Base-by-base conservation (phyloP, 306 rosid genomes). In the Clitoria ternatea region DNA sequence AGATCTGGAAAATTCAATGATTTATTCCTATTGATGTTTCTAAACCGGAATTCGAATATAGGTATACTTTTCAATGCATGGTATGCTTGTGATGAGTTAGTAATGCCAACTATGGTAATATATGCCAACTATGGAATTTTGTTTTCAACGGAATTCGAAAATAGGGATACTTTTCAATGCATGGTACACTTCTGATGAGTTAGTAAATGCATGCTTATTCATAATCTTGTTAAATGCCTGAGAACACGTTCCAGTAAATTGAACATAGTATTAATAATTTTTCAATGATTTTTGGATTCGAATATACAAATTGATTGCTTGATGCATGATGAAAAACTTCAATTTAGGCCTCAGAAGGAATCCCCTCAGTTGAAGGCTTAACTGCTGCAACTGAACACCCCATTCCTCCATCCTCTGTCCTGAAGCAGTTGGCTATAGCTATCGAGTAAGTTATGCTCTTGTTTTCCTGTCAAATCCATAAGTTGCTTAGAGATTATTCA, bases 341-440 rank as follows among this genome's bases (percentile, higher is more conserved):
- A 7, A 73, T 66, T 30, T 71, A 95, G 99, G 84, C 52, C 70
- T 80, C 81, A 29, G 96, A 95, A 68, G 57, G 54, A 71, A 74
- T 87, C 77, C 87, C 92, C 22, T 63, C 84, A 0, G 87, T 86
- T 65, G 97, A 95, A 80, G 72, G 87, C 73, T 85, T 91, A 70
- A 77, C 47, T 73, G 82, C 77, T 43, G 85, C 73, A 19, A 69
- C 75, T 47, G 45, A 69, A 69, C 79, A 81, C 69, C 72, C 64
- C 61, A 82, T 91, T 79, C 97, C 97, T 69, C 82, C 92, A 19
- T 66, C 85, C 3, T 70, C 87, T 77, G 92, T 81, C 62, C 60
- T 95, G 35, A 91, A 85, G 82, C 99, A 89, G 74, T 69, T 95
- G 92, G 97, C 97, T 72, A 37, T 70, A 52, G 97, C 96, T 74